phyloP scores from a whole-genome alignment of 169 alveolate species.

The Besnoitia besnoiti region DNA sequence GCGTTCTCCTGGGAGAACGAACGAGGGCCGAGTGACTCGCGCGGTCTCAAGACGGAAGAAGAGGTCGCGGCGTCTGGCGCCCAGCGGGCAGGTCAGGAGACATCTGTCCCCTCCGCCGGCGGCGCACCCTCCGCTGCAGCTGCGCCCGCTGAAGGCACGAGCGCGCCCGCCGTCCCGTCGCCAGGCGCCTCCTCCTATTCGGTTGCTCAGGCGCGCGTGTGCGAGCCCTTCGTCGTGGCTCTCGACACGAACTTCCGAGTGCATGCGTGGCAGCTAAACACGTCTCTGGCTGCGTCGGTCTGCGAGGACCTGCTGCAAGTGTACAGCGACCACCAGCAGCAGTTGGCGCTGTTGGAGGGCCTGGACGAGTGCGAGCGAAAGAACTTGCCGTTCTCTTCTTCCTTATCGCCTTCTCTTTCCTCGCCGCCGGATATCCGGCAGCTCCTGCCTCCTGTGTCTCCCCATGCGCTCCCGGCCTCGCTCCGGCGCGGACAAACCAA shows the following conservation, averaged over 20 bases:
- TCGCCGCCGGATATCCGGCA: background rate
- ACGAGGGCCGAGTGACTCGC: too few relatives aligned
- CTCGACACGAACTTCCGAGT: background rate
- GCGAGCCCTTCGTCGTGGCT: background rate
- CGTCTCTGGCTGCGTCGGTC: background rate
- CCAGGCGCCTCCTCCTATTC: background rate
- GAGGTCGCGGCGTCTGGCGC: background rate
- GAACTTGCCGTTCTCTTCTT: background rate
- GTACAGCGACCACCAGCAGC: conserved; percentile 36
- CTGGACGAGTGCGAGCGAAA: conserved; percentile 11
- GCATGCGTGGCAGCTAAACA: background rate
- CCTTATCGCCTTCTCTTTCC: background rate
- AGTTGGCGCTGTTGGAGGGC: background rate
- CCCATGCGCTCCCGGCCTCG: background rate
- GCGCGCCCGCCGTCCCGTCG: background rate
- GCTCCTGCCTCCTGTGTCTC: background rate
- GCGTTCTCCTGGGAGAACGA: background rate
- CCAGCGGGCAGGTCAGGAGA: background rate
- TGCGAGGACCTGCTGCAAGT: conserved; percentile 11
- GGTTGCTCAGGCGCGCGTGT: background rate
- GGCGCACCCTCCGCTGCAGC: background rate
- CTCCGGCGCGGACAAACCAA: background rate
- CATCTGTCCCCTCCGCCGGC: background rate
- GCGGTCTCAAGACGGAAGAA: background rate
- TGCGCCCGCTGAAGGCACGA: background rate